Base-by-base conservation (phyloP, 2,329 filamentous ascomycete species). In the Mycocentrospora acerina region DNA sequence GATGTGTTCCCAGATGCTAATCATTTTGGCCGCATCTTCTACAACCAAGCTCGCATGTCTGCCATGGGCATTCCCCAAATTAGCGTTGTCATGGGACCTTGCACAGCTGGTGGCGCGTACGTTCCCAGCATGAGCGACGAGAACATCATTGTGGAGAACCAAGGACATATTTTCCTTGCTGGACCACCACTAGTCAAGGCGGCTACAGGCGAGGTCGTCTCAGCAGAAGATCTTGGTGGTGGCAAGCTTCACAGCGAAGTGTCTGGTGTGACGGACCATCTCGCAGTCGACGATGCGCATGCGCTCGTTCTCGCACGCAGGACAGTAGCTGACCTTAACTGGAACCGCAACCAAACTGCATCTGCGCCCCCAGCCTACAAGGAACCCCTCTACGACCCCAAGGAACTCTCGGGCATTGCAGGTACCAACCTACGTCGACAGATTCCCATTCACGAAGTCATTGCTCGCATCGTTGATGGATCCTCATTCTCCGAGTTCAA, bases 41-140 rank as follows among this genome's bases (percentile, higher is more conserved):
- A 86, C 77, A 96, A 98, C 71, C 91, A 98, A 70, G 91, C 93
- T 3, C 79, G 88, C 59, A 95, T 97, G 90, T 93, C 87, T 53
- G 80, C 86, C 2, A 72, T 84, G 52, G 89, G 90, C 4, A 95
- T 97, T 46, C 91, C 91, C 1, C 91, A 97, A 63, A 86, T 98
- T 54, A 85, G 88, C 8, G 89, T 96, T 2, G 91, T 98, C 31
- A 96, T 98, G 91, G 91, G 91, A 1, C 88, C 91, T 29, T 98
- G 93, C 71, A 98, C 93, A 1, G 91, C 91, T 2, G 91, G 91
- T 34, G 91, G 91, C 32, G 91, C 91, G 16, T 97, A 98, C 65
- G 90, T 97, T 9, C 91, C 91, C 9, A 89, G 88, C 58, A 97
- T 98, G 91, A 91, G 87, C 44, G 93, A 97, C 65, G 93, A 97